Percentiles rank a stretch among this genome's conserved stretches.
Evolutionary conservation across 2,329 filamentous ascomycete species (phyloP).

Genomic region (Colletotrichum sp.): DNA sequence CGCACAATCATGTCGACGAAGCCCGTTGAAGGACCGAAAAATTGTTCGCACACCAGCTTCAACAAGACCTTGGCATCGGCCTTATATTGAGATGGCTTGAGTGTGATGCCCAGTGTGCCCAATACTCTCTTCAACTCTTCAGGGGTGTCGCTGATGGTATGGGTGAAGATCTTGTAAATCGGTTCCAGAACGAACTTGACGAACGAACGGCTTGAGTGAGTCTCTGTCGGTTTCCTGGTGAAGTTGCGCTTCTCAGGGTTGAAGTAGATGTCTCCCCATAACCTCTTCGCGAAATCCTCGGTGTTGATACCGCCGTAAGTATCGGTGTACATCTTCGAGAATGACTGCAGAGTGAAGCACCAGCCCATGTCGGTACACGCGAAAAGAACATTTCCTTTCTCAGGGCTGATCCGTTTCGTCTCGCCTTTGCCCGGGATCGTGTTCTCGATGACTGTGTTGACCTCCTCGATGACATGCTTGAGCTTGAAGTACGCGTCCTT

Average conservation of each 20-base stretch:
- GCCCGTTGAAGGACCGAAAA: slow-evolving; percentile 87
- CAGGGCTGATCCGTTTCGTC: slow-evolving; percentile 83
- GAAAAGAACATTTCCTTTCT: slow-evolving; percentile 98
- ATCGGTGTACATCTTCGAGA: slow-evolving; percentile 95
- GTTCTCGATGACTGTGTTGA: slow-evolving; percentile 94
- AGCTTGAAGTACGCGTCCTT: slow-evolving; percentile 98
- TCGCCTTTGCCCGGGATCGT: slow-evolving; percentile 82
- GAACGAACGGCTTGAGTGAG: slow-evolving; percentile 83
- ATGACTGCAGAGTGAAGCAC: slow-evolving; percentile 95
- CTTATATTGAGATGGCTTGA: slow-evolving; percentile 94
- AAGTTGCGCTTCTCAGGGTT: slow-evolving; percentile 91
- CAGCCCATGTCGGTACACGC: slow-evolving; percentile 92
- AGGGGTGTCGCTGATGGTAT: slow-evolving; percentile 90
- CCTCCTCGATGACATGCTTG: slow-evolving; percentile 97
- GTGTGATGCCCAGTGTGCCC: slow-evolving; percentile 76
- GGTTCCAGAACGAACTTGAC: slow-evolving; percentile 95
- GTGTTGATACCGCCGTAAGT: slow-evolving; percentile 83
- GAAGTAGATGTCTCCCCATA: slow-evolving; percentile 98
- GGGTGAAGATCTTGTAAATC: slow-evolving; percentile 96
- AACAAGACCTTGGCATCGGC: slow-evolving; percentile 88
- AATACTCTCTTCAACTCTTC: slow-evolving; percentile 83
- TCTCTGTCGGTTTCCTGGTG: slow-evolving; percentile 84
- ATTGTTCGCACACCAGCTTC: slow-evolving; percentile 90
- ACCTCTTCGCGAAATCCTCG: slow-evolving; percentile 79
- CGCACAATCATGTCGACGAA: slow-evolving; percentile 96